Evolutionary conservation across 805 yeast genomes (phyloP).

Genomic region (Saturnispora kantuleensis): DNA sequence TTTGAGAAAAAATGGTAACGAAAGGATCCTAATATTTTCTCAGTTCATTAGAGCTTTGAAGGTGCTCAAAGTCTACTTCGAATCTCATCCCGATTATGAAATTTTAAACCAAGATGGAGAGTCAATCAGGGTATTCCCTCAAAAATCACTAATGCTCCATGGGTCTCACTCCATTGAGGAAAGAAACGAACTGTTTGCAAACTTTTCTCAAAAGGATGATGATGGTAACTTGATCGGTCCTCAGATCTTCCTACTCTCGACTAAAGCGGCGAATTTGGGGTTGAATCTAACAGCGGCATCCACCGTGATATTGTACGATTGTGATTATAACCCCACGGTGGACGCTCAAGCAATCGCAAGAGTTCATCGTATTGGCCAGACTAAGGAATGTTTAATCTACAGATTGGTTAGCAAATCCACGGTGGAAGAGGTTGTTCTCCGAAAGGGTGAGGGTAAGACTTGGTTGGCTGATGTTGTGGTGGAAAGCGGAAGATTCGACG

Average conservation of each 20-base stretch:
- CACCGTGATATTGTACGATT: slow-evolving; percentile 80
- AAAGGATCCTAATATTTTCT: slow-evolving; percentile 67
- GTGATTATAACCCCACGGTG: slow-evolving; percentile 97
- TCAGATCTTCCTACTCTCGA: slow-evolving; percentile 64
- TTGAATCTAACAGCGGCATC: slow-evolving; percentile 81
- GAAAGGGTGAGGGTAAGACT: slow-evolving; percentile 72
- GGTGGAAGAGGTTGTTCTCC: slow-evolving; percentile 72
- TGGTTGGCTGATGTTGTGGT: slow-evolving; percentile 68
- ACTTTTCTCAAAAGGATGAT: slow-evolving; percentile 30
- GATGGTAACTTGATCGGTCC: slow-evolving; percentile 17
- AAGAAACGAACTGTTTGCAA: slow-evolving; percentile 52
- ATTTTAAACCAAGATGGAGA: not conserved
- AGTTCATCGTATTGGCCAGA: slow-evolving; percentile 89
- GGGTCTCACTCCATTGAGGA: slow-evolving; percentile 62
- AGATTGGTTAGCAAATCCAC: slow-evolving; percentile 71
- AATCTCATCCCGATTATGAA: slow-evolving; percentile 19
- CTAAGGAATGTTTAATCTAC: slow-evolving; percentile 70
- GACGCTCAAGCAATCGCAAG: slow-evolving; percentile 96
- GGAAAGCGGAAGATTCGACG: slow-evolving; percentile 50
- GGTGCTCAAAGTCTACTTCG: slow-evolving; percentile 64
- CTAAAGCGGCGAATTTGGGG: slow-evolving; percentile 94
- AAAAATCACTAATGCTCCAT: slow-evolving; percentile 30
- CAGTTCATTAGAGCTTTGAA: slow-evolving; percentile 90
- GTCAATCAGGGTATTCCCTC: slow-evolving; percentile 30
- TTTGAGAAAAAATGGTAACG: slow-evolving; percentile 18